Evolutionary conservation across 768 basidiomycete species (phyloP).

Genomic region (Pulveroboletus sp.): DNA sequence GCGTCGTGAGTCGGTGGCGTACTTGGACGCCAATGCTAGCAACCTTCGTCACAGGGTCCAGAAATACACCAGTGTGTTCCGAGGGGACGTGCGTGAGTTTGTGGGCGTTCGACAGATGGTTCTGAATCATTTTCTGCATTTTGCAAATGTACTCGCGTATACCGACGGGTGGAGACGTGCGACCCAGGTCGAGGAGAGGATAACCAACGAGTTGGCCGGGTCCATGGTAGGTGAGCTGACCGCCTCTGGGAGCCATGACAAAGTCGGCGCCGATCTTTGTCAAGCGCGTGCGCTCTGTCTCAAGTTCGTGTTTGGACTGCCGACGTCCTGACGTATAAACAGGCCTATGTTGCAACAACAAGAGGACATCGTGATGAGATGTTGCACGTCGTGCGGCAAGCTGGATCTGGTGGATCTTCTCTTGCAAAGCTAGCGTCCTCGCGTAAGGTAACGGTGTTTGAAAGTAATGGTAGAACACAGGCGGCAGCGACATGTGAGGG

Average conservation of each 20-base stretch:
- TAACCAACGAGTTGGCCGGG: slow-evolving; percentile 98
- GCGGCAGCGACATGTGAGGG: slow-evolving; percentile 38
- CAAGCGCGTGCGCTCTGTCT: slow-evolving; percentile 61
- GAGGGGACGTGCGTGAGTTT: slow-evolving; percentile 53
- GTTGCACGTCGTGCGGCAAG: slow-evolving; percentile 48
- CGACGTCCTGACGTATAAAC: slow-evolving; percentile 95
- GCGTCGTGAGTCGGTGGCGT: slow-evolving; percentile 88
- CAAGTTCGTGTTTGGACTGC: slow-evolving; percentile 58
- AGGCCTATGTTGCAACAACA: slow-evolving; percentile 85
- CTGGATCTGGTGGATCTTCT: slow-evolving; percentile 64
- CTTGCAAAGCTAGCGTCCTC: slow-evolving; percentile 63
- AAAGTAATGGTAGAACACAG: slow-evolving; percentile 78
- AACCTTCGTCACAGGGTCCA: slow-evolving; percentile 76
- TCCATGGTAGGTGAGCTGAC: slow-evolving; percentile 95
- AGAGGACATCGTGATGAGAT: slow-evolving; percentile 54
- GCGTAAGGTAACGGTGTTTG: slow-evolving; percentile 72
- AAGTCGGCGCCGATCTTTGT: slow-evolving; percentile 83
- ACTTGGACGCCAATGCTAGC: slow-evolving; percentile 97
- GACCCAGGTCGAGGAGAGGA: slow-evolving; percentile 85
- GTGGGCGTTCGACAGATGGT: slow-evolving; percentile 57
- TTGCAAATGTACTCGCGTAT: slow-evolving; percentile 82
- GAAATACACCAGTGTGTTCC: slow-evolving; percentile 88
- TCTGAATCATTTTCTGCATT: slow-evolving; percentile 67
- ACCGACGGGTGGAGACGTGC: slow-evolving; percentile 63
- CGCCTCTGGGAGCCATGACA: slow-evolving; percentile 75